These are phyloP conservation scores for Cytospora schulzeri DNA, from an alignment of 2,329 filamentous ascomycete genomes.

Conservation along the genomic window DNA sequence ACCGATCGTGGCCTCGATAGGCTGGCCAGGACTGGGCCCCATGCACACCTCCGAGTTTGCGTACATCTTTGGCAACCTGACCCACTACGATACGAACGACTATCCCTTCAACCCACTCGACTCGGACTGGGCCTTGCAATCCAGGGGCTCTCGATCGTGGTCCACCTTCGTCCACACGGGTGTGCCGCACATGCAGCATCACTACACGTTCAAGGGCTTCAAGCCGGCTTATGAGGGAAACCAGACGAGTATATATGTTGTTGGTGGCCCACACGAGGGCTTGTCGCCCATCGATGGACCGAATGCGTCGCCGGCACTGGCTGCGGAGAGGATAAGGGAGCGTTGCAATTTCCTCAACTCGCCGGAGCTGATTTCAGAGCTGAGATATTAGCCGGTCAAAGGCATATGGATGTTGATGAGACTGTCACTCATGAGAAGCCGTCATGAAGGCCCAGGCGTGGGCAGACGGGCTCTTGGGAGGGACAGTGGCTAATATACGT, in stretches of 20 bases:
- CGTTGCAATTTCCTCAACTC: slow-evolving; percentile 51
- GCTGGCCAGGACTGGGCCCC: slow-evolving; percentile 45
- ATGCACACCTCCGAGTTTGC: slow-evolving; percentile 57
- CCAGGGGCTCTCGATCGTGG: slow-evolving; percentile 49
- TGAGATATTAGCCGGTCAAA: slow-evolving; percentile 39
- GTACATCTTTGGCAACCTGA: slow-evolving; percentile 52
- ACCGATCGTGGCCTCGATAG: slow-evolving; percentile 41
- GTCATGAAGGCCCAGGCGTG: too few species aligned
- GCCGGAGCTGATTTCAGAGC: slow-evolving; percentile 44
- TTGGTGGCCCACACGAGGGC: slow-evolving; percentile 48
- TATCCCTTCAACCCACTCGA: slow-evolving; percentile 41
- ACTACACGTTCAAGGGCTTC: slow-evolving; percentile 46
- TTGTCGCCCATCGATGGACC: slow-evolving; percentile 43
- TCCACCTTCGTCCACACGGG: slow-evolving; percentile 47
- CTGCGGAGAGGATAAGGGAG: slow-evolving; percentile 46
- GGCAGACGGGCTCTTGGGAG: too few species aligned
- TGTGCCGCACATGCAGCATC: slow-evolving; percentile 35
- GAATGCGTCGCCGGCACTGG: slow-evolving; percentile 39
- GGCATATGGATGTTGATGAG: neutral
- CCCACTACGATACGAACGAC: slow-evolving; percentile 44
- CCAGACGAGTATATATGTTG: slow-evolving; percentile 42
- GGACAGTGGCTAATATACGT: too few species aligned
- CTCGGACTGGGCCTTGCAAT: slow-evolving; percentile 44
- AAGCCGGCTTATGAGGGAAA: slow-evolving; percentile 39
- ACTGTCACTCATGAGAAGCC: neutral